Conservation (phyloP, 108 stramenopile genomes). For the Licmophora abbreviata region DNA sequence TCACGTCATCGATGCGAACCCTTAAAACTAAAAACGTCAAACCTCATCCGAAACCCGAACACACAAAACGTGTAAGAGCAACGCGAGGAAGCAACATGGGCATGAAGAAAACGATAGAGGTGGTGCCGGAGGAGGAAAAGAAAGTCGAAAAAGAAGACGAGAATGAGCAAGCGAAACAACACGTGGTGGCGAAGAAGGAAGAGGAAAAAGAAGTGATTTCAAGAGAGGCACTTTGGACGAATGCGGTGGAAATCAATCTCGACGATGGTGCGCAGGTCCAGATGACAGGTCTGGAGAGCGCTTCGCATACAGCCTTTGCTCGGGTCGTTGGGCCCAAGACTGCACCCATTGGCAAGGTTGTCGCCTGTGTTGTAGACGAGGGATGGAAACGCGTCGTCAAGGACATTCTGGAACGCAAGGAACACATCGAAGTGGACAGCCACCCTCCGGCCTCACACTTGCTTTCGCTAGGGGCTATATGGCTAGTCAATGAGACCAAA, state of each 20-base stretch:
- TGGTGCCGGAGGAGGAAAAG: no score
- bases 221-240: constrained; percentile 23
- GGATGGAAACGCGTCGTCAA: constrained; percentile 28
- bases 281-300: constrained; percentile 32
- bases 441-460: constrained; percentile 30
- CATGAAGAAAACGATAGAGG: no score
- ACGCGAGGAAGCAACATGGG: no score
- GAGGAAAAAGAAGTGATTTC: no score
- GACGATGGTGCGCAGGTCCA: constrained; percentile 23
- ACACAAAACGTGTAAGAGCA: no score
- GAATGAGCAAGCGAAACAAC: no score
- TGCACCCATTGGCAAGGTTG: constrained; percentile 27
- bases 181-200: no score
- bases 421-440: constrained; percentile 25
- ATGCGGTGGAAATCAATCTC: constrained; percentile 15
- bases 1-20: no score
- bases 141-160: no score
- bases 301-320: constrained; percentile 28
- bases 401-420: constrained; percentile 25
- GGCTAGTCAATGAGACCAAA: constrained; percentile 28
- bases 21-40: no score
- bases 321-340: constrained; percentile 12
- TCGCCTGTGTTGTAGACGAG: constrained; percentile 32
- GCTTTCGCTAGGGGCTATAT: constrained; percentile 28
- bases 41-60: no score